A percentile compares a stretch with the other conserved stretches of the same genome.
phyloP scores from a whole-genome alignment of 2,329 filamentous ascomycete species.

The Rhynchosporium agropyri region DNA sequence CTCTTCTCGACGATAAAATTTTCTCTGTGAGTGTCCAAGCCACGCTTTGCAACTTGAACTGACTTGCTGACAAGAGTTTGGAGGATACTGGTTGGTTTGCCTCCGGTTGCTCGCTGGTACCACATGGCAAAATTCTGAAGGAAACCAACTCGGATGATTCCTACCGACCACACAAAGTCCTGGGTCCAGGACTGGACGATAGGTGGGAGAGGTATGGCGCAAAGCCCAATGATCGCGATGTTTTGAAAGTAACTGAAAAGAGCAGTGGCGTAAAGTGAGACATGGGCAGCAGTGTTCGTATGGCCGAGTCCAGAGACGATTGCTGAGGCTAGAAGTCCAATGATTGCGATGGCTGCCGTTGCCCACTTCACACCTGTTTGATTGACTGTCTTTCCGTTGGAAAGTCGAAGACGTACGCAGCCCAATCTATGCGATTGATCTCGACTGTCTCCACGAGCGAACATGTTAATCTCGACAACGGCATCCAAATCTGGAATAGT shows the following conservation, averaged over 20 bases:
- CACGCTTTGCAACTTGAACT: conserved; percentile 71
- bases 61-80: conserved; percentile 74
- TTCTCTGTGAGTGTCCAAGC: conserved; percentile 42
- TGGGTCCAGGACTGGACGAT: conserved; percentile 93
- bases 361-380: conserved; percentile 86
- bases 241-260: conserved; percentile 94
- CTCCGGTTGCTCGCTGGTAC: conserved; percentile 93
- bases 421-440: conserved; percentile 60
- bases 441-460: conserved; percentile 58
- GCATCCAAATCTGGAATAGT: conserved; percentile 90
- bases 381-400: conserved; percentile 91
- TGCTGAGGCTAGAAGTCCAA: conserved; percentile 82
- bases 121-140: conserved; percentile 88
- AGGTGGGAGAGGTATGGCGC: conserved; percentile 77
- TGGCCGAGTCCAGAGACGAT: conserved; percentile 88
- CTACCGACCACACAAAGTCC: conserved; percentile 98
- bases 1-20: neutral
- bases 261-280: conserved; percentile 88
- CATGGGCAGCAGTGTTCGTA: conserved; percentile 91
- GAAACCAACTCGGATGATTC: conserved; percentile 83
- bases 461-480: conserved; percentile 79
- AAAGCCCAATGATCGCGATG: conserved; percentile 88
- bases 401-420: conserved; percentile 84
- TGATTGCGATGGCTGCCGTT: conserved; percentile 82
- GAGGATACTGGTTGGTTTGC: conserved; percentile 79